A percentile compares a stretch with the other conserved stretches of the same genome.
These are phyloP conservation scores for Talaromyces thailandensis DNA, from an alignment of 495 filamentous ascomycete genomes.

Conservation along the genomic window DNA sequence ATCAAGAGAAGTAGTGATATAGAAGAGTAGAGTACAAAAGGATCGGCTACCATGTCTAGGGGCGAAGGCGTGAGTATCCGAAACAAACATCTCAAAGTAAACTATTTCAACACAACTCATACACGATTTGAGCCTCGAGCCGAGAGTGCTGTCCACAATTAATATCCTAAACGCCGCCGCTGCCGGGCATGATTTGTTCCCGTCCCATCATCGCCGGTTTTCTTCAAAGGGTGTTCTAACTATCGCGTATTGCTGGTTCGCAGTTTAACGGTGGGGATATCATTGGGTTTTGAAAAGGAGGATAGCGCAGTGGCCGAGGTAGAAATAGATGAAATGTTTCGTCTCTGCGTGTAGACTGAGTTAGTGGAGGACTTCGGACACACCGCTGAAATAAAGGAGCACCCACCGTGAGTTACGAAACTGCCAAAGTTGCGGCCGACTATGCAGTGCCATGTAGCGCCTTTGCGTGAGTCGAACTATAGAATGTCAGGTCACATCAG, in stretches of 20 bases:
- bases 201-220: background rate
- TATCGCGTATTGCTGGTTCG: background rate
- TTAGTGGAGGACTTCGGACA: background rate
- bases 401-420: conserved; percentile 92
- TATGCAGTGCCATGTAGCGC: conserved; percentile 97
- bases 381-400: background rate
- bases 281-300: conserved; percentile 99
- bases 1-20: background rate
- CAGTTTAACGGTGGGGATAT: conserved; percentile 6
- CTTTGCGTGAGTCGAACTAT: conserved; percentile 84
- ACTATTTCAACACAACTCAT: background rate
- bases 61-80: background rate
- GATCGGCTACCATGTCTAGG: background rate
- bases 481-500: conserved; percentile 15
- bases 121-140: background rate
- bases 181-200: background rate
- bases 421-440: conserved; percentile 98
- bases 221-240: background rate
- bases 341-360: conserved; percentile 54
- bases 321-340: conserved; percentile 99
- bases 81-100: background rate
- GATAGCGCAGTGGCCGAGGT: conserved; percentile 96
- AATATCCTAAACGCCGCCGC: background rate
- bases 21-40: background rate
- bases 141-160: background rate